Evolutionary conservation across 495 filamentous ascomycete genomes (phyloP), one percentile per base, ranked within the genome.

Genomic region (Jackrogersella multiformis): DNA sequence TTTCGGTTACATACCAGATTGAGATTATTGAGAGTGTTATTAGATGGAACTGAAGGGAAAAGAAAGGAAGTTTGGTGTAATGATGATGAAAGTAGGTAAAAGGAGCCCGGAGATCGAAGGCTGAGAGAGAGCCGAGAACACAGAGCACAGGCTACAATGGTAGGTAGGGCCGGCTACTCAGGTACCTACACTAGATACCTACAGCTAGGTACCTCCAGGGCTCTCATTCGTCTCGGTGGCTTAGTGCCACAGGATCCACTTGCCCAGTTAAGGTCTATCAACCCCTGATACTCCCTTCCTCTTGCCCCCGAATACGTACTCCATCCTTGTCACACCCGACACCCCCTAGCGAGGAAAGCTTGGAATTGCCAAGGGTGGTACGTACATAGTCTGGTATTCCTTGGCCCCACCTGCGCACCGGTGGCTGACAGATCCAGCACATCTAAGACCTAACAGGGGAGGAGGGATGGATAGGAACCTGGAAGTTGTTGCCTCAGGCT

Each of bases 371-470:
- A 16, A 42, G 45, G 35, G 57, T 52, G 24, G 41, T 58, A 34
- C 44, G 54, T 62, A 63, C 32, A 49, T 67, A 61, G 42, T 34
- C 18, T 8, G n/a, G 13, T 13, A 8, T 32, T 61, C 24, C 64
- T 42, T 61, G 36, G 66, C 61, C 52, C 67, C 64, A 68, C 52
- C 48, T 2, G 34, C 10, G 12, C 6, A 3, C 34, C 4, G 2
- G 32, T 65, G 39, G 67, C 67, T 70, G 67, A 70, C 67, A 69
- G 61, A 64, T n/a, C 38, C 56, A 45, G 32, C 66, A 65, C 67
- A 65, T 41, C 61, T 53, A 44, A 44, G 51, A 56, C 20, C 18
- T n/a, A 26, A 38, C 52, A 64, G 52, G 52, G 42, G 52, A 7
- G 28, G 10, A 20, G 7, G n/a, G 13, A 13, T 20, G 23, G 26